Evolutionary conservation across 2,329 filamentous ascomycete genomes (phyloP), one percentile per base, ranked within the genome.

Genomic region (Curvularia eragrostidis): DNA sequence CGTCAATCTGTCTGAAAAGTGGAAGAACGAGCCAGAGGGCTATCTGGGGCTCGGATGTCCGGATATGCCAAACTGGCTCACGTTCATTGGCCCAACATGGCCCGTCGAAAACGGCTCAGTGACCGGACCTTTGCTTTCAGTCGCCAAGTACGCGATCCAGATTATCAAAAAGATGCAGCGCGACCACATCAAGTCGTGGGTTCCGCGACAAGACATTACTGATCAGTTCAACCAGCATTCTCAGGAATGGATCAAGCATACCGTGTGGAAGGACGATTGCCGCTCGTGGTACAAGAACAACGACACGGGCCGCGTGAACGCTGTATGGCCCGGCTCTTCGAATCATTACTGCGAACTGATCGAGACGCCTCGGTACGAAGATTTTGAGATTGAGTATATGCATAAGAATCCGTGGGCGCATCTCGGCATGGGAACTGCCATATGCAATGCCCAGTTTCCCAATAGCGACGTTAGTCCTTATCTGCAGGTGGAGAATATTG

Each of bases 251-350:
- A 75, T 82, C 62, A 81, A 80, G 64, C 77, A 81, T 56, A 83
- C 80, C 0, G 80, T 83, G 7, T 83, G 79, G 80, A 81, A 79
- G 54, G 75, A 78, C 23, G 72, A 77, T 5, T 82, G 81, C 54
- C 73, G 79, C 42, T 65, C 66, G 1, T 81, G 80, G 79, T 82
- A 81, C 68, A 80, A 79, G 64, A 77, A 83, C 65, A 75, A 77
- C 28, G 66, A 72, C 0, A 75, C 73, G 1, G 73, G 72, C 1
- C 67, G 72, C 4, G 70, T 77, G 21, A 75, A 75, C 21, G 72
- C 81, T 3, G 72, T 85, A 1, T 85, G 79, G 78, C 82, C 83
- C 0, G 83, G 83, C 3, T 79, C 76, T 3, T 81, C 78, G 0
- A 76, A 84, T 41, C 82, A 84, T 52, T 84, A 83, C 58, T 72